These are phyloP conservation scores for Glomus cerebriforme DNA, from an alignment of 192 early-diverging fungal genomes.

Conservation along the genomic window DNA sequence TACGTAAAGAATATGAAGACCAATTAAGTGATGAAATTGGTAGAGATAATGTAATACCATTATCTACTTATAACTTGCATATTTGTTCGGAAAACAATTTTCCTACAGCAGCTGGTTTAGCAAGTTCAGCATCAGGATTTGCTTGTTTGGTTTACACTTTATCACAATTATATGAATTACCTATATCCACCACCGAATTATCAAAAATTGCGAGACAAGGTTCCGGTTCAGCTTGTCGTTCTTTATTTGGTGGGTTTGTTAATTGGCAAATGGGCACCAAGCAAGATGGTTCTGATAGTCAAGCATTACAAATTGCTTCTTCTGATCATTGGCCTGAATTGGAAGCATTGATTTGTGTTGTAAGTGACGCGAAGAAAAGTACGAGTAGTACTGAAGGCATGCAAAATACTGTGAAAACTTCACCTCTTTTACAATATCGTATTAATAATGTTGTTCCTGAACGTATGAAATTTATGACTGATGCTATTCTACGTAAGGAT, in stretches of 20 bases:
- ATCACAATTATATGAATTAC: constrained; percentile 72
- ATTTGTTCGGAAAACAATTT: constrained; percentile 99
- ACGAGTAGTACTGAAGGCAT: constrained; percentile 92
- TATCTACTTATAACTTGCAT: constrained; percentile 74
- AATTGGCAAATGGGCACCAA: constrained; percentile 91
- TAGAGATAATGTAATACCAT: constrained; percentile 44
- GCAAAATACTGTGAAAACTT: constrained; percentile 96
- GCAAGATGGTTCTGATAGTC: constrained; percentile 81
- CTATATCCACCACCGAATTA: constrained; percentile 71
- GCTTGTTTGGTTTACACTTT: constrained; percentile 90
- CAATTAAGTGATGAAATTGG: constrained; percentile 27
- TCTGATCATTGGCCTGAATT: constrained; percentile 95
- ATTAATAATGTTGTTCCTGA: constrained; percentile 84
- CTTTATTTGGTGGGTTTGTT: constrained; percentile 97
- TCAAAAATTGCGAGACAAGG: constrained; percentile 92
- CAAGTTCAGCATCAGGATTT: constrained; percentile 95
- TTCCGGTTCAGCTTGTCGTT: constrained; percentile 96
- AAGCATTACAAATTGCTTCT: constrained; percentile 89
- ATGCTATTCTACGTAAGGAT: constrained; percentile 81
- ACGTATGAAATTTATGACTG: constrained; percentile 86
- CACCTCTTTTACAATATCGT: constrained; percentile 81
- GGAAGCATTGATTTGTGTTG: constrained; percentile 92
- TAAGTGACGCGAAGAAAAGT: constrained; percentile 90
- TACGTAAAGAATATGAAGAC: constrained; percentile 73
- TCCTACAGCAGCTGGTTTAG: constrained; percentile 97